Evolutionary conservation across 768 basidiomycete genomes (phyloP).

Genomic region (Trametes punicea): DNA sequence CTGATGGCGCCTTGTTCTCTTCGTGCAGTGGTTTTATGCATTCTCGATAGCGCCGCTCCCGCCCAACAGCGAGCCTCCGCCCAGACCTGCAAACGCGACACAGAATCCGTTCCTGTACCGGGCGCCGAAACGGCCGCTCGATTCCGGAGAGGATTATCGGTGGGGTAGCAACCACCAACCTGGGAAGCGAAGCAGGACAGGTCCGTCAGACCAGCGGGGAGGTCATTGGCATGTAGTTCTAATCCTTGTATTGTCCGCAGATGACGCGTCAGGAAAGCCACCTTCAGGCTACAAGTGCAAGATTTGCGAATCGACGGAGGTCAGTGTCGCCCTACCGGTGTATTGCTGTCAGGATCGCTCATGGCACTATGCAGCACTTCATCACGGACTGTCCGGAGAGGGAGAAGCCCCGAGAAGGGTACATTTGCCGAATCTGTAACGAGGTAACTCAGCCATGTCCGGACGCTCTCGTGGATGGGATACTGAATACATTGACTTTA

Average conservation of each 20-base stretch:
- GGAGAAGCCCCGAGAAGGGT: slow-evolving; percentile 74
- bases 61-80: slow-evolving; percentile 33
- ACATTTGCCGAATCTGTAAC: slow-evolving; percentile 84
- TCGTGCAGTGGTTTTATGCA: slow-evolving; percentile 97
- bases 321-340: slow-evolving; percentile 29
- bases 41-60: slow-evolving; percentile 70
- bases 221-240: background rate
- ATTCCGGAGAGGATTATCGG: slow-evolving; percentile 54
- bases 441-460: slow-evolving; percentile 40
- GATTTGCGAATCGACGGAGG: slow-evolving; percentile 74
- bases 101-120: slow-evolving; percentile 61
- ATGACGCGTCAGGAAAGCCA: slow-evolving; percentile 50
- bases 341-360: background rate
- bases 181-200: slow-evolving; percentile 53
- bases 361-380: slow-evolving; percentile 52
- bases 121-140: slow-evolving; percentile 50
- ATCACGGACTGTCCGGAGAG: slow-evolving; percentile 75
- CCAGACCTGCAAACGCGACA: slow-evolving; percentile 60
- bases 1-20: background rate
- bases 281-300: slow-evolving; percentile 75
- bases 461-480: background rate
- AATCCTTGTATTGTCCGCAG: slow-evolving; percentile 7
- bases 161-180: slow-evolving; percentile 62
- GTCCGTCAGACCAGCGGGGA: slow-evolving; percentile 33
- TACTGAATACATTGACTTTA: slow-evolving; percentile 28